Percentiles rank a stretch among this genome's conserved stretches.
Conservation (phyloP, 352 stramenopile species). For the Pythium angustatum region DNA sequence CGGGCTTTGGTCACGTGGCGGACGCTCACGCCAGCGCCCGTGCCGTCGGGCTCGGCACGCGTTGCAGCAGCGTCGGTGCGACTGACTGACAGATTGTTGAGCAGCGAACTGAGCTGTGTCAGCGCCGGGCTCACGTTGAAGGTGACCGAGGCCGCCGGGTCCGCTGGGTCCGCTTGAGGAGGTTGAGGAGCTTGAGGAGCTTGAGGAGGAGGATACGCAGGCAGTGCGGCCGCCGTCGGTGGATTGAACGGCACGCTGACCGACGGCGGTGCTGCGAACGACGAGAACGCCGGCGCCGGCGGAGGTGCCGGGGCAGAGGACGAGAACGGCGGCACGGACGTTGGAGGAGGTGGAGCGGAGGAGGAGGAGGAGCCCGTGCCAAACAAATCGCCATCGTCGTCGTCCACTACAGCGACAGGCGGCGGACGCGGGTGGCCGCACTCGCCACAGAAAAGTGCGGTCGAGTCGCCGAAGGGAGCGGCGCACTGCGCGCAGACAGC, state of each 20-base stretch:
- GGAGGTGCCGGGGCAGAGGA: constrained; percentile 2
- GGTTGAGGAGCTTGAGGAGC: constrained; percentile 7
- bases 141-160: constrained; percentile 47
- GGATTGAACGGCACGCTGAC: constrained; percentile 36
- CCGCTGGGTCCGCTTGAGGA: not conserved
- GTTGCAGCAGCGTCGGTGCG: constrained; percentile 27
- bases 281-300: constrained; percentile 14
- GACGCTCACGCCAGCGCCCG: constrained; percentile 57
- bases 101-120: constrained; percentile 59
- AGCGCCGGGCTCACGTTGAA: constrained; percentile 39
- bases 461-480: constrained; percentile 50
- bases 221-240: constrained; percentile 19
- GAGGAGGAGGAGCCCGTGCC: constrained; percentile 38
- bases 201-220: constrained; percentile 1
- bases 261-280: constrained; percentile 22
- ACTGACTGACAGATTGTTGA: constrained; percentile 54
- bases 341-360: constrained; percentile 6
- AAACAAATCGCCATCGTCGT: constrained; percentile 67
- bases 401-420: constrained; percentile 8
- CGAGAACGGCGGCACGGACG: constrained; percentile 10
- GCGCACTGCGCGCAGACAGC: constrained; percentile 48
- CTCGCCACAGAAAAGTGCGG: constrained; percentile 72
- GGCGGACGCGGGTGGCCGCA: constrained; percentile 57
- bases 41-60: constrained; percentile 66
- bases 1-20: constrained; percentile 50